Evolutionary conservation across 2,329 filamentous ascomycete genomes (phyloP), one percentile per base, ranked within the genome.

Genomic region (Aspergillus chevalieri): DNA sequence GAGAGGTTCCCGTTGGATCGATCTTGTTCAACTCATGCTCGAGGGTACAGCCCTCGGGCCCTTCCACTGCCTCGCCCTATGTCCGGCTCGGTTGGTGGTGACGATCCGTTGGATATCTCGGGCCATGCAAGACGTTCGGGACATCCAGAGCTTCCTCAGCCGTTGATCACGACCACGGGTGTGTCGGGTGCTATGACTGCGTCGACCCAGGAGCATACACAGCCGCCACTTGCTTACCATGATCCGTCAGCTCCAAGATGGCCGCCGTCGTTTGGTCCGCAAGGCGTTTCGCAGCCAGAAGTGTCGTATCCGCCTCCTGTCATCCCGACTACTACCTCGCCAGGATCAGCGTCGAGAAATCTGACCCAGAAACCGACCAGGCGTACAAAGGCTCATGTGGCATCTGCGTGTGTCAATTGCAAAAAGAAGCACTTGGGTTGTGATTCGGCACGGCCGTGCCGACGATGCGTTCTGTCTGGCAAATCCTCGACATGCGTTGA

Each of bases 341-440:
- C 61, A 3, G 59, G 52, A 6, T 47, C 58, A 9, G 51, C 55
- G 22, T 51, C 55, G 44, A 60, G 68, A 43, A 46, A 63, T 36
- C 50, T 69, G 19, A 53, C 59, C 44, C 64, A 72, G 30, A 69
- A 70, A 43, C 64, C 71, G 14, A 72, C 72, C 0, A 61, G 73
- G 43, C 71, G 73, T 42, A 69, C 71, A 4, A 75, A 75, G 51
- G 69, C 73, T 6, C 73, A 75, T 60, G 73, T 75, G 24, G 72
- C 73, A 26, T 75, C 73, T 3, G 73, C 73, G 2, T 75, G 73
- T 57, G 70, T 75, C 12, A 75, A 75, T 52, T 75, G 73, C 57
- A 75, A 75, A 54, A 72, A 71, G 57, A 75, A 75, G 56, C 73
- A 75, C 52, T 52, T 75, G 46, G 69, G 72, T 38, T 75, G 73